Base-by-base conservation (phyloP, 805 yeast species). In the Wickerhamomyces bovis region DNA sequence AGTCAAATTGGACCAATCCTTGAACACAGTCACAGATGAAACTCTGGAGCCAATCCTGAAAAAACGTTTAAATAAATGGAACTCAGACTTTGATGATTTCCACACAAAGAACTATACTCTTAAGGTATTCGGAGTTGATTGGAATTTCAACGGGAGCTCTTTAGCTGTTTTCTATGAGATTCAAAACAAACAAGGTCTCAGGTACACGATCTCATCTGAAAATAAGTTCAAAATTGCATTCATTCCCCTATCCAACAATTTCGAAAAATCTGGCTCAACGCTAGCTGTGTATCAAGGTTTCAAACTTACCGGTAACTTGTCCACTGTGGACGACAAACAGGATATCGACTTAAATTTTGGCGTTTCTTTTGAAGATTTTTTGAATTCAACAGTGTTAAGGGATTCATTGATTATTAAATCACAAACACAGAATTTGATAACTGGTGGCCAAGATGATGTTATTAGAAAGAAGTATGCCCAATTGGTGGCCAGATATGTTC, bases 201-300 rank as follows among this genome's bases (percentile, higher is more conserved):
- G 53, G 38, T 59, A 60, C 42, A 53, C 50, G 26, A 59, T 59
- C 16, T 36, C 57, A 1, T 60, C 64, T 2, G 55, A 56, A 36
- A 53, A 50, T 12, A 20, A 41, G 0, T 53, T 45, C 46, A 51
- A 48, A 10, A 44, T 60, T 18, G 47, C 51, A 1, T 60, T 57
- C 31, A 43, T 58, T 1, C 48, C 53, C 2, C 6, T 57, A 23
- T 35, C 12, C 6, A 43, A 44, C 18, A 16, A 44, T 16, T 44
- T 43, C 23, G 2, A 30, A 3, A n/a, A 7, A 7, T 16, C 21
- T 13, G 52, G 50, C 0, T 43, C 60, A 3, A 44, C 63, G 15
- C 39, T 60, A 39, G 55, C 63, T 2, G 43, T 47, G 2, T 58
- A 47, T 43, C 63, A 56, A 35, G 52, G 55, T 38, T 56, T 38